A percentile compares a stretch with the other conserved stretches of the same genome.
Evolutionary conservation across 306 rosid species (phyloP).

Genomic region (Citrullus amarus): DNA sequence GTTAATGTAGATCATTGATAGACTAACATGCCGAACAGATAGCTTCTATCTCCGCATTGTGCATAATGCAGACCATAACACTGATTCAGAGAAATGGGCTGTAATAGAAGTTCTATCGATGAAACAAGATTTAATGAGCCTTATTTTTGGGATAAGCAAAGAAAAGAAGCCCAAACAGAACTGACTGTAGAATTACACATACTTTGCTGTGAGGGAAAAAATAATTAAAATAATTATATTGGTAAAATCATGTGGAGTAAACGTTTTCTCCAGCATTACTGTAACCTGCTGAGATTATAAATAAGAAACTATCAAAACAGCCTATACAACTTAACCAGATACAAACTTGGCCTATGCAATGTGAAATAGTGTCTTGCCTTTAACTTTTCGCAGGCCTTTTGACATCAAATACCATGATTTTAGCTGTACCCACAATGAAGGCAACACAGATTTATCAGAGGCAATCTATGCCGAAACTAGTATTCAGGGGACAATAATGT

Average conservation of each 20-base stretch:
- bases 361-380: background rate
- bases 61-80: background rate
- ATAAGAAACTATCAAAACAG: background rate
- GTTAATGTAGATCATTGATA: background rate
- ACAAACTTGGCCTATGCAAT: background rate
- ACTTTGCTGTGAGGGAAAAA: too few relatives aligned
- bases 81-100: background rate
- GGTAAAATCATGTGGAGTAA: too few relatives aligned
- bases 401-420: background rate
- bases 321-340: background rate
- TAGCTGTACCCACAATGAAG: background rate
- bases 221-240: too few relatives aligned
- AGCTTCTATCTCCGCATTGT: background rate
- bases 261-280: too few relatives aligned
- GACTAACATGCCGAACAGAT: background rate
- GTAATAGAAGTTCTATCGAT: background rate
- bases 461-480: background rate
- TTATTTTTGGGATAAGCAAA: background rate
- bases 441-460: background rate
- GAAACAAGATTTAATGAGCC: background rate
- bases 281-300: background rate
- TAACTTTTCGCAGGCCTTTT: background rate
- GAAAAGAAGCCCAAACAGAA: background rate
- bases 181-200: background rate
- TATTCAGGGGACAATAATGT: background rate